Conservation (phyloP, 768 basidiomycete species). For the Lactarius pseudohatsudake region DNA sequence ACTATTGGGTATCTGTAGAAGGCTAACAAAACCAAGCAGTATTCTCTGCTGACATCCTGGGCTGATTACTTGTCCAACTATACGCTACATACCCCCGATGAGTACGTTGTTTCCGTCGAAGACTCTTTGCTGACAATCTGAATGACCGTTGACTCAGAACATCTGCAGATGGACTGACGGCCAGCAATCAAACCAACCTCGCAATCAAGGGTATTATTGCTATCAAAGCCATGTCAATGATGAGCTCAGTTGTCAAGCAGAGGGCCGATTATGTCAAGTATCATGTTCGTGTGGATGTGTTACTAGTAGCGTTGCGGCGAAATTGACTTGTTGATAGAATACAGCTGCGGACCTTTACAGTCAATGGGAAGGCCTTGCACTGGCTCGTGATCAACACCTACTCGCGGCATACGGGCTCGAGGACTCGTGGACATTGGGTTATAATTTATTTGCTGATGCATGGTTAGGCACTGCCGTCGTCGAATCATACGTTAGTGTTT, state of each 20-base stretch:
- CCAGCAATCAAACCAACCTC: slow-evolving; percentile 63
- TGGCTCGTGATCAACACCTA: slow-evolving; percentile 12
- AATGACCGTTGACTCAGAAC: slow-evolving; percentile 14
- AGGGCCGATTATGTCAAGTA: slow-evolving; percentile 30
- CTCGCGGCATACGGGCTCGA: slow-evolving; percentile 10
- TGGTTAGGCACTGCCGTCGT: slow-evolving; percentile 56
- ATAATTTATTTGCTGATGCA: slow-evolving; percentile 64
- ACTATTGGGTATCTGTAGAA: not conserved
- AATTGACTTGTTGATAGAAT: slow-evolving; percentile 11
- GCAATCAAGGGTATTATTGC: slow-evolving; percentile 72
- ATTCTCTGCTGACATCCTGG: slow-evolving; percentile 35
- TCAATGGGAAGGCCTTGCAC: slow-evolving; percentile 22
- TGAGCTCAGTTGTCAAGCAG: slow-evolving; percentile 39
- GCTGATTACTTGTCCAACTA: slow-evolving; percentile 36
- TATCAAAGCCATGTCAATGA: slow-evolving; percentile 61
- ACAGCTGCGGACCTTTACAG: not conserved
- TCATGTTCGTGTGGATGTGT: slow-evolving; percentile 27
- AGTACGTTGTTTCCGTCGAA: slow-evolving; percentile 50
- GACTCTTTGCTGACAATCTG: slow-evolving; percentile 31
- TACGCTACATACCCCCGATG: slow-evolving; percentile 52
- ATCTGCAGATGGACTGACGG: slow-evolving; percentile 16
- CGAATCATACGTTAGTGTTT: slow-evolving; percentile 26
- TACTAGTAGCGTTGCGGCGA: not conserved
- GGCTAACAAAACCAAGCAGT: slow-evolving; percentile 22
- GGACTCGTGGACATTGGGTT: slow-evolving; percentile 55